Evolutionary conservation across 1,284 basidiomycete species (phyloP).

Genomic region (Ustilago vetiveriae): DNA sequence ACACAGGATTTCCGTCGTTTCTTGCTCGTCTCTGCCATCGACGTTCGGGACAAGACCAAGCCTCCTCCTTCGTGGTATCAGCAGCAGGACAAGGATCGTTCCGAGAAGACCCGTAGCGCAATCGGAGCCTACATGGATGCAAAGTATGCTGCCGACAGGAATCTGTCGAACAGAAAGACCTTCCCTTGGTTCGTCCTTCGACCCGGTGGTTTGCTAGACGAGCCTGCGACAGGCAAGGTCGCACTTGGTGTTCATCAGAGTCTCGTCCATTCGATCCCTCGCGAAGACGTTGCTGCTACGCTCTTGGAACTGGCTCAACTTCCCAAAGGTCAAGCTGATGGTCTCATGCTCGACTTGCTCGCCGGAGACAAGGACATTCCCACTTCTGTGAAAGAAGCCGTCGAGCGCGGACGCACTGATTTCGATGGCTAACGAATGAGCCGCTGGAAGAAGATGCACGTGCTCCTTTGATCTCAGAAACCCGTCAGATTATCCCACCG

Average conservation of each 20-base stretch:
- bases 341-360: conserved; percentile 75
- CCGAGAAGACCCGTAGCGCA: conserved; percentile 63
- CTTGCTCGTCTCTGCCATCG: conserved; percentile 74
- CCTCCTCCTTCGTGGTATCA: conserved; percentile 58
- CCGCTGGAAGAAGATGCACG: not conserved
- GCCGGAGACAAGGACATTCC: conserved; percentile 73
- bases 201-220: conserved; percentile 73
- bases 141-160: conserved; percentile 74
- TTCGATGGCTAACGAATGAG: conserved; percentile 34
- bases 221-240: conserved; percentile 60
- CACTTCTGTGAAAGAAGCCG: conserved; percentile 71
- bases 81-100: conserved; percentile 40
- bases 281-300: conserved; percentile 75
- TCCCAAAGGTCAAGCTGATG: conserved; percentile 71
- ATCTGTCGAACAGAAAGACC: conserved; percentile 72
- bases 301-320: conserved; percentile 72
- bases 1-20: conserved; percentile 72
- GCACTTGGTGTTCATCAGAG: conserved; percentile 42
- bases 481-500: too few species aligned
- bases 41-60: conserved; percentile 72
- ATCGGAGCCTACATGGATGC: conserved; percentile 55
- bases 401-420: conserved; percentile 72
- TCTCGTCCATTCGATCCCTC: conserved; percentile 47
- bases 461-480: not conserved
- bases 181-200: conserved; percentile 79